phyloP scores from a whole-genome alignment of 2,329 filamentous ascomycete species.

The Metarhizium anisopliae region DNA sequence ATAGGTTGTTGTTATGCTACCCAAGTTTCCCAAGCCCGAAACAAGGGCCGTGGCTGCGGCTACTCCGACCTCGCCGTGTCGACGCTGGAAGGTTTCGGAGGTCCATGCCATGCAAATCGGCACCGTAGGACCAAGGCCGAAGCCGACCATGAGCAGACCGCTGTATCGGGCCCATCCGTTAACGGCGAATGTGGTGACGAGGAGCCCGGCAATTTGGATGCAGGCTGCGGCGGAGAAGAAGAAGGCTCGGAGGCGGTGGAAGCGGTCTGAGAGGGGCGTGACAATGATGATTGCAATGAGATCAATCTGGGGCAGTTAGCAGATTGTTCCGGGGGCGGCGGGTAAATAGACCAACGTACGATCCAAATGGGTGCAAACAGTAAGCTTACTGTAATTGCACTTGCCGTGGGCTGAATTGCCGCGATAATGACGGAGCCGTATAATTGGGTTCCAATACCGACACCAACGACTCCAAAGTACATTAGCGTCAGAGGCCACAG shows the following conservation, averaged over 20 bases:
- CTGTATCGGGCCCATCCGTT: conserved; percentile 80
- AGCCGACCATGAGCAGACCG: conserved; percentile 81
- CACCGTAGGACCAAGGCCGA: conserved; percentile 82
- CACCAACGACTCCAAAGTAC: conserved; percentile 93
- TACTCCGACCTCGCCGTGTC: conserved; percentile 85
- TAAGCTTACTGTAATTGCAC: conserved; percentile 66
- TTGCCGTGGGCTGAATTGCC: conserved; percentile 65
- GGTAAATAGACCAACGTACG: conserved; percentile 37
- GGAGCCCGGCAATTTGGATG: conserved; percentile 74
- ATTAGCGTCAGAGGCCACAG: conserved; percentile 80
- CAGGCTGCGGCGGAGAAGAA: conserved; percentile 72
- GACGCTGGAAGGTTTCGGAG: conserved; percentile 78
- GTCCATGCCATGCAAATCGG: conserved; percentile 94
- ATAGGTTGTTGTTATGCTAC: conserved; percentile 80
- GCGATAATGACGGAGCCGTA: conserved; percentile 84
- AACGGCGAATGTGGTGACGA: conserved; percentile 66
- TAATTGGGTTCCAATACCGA: conserved; percentile 81
- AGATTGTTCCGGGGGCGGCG: background rate
- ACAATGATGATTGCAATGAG: conserved; percentile 78
- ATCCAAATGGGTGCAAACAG: conserved; percentile 91
- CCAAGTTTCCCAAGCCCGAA: conserved; percentile 78
- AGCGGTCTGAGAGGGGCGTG: conserved; percentile 79
- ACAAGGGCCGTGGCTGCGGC: conserved; percentile 79
- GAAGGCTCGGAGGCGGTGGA: conserved; percentile 67
- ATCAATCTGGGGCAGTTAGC: conserved; percentile 55